Evolutionary conservation across 306 rosid species (phyloP).

Genomic region (Leucaena leucocephala): DNA sequence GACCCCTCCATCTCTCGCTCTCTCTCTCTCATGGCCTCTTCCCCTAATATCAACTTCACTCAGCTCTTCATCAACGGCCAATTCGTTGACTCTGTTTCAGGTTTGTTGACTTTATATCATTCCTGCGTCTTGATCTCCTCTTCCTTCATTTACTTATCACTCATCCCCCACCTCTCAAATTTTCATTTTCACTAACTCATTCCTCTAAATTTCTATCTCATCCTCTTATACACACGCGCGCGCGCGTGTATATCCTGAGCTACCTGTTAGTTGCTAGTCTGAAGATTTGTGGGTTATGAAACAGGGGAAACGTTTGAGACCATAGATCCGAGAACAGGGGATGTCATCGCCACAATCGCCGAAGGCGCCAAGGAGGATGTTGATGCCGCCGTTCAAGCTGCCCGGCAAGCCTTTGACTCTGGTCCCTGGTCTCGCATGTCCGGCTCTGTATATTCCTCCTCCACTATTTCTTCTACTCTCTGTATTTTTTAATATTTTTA

Average conservation of each 20-base stretch:
- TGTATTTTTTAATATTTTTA: no score
- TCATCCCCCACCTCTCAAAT: no score
- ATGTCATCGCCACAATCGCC: constrained; percentile 56
- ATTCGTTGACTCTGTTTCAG: background rate
- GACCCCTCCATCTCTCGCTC: background rate
- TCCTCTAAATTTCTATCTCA: no score
- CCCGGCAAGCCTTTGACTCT: constrained; percentile 77
- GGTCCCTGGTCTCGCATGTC: constrained; percentile 95
- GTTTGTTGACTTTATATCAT: background rate
- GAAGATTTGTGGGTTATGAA: background rate
- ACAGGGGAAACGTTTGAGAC: constrained; percentile 84
- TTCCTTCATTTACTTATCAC: no score
- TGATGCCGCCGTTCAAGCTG: constrained; percentile 80
- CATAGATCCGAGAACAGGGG: constrained; percentile 69
- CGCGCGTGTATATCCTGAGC: no score
- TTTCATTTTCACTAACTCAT: no score
- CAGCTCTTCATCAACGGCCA: constrained; percentile 3
- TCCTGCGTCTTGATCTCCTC: background rate
- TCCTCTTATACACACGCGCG: no score
- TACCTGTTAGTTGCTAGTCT: no score
- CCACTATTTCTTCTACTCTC: no score
- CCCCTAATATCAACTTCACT: background rate
- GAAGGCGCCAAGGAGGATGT: constrained; percentile 70
- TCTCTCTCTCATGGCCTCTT: background rate
- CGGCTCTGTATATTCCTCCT: constrained; percentile 55